phyloP scores from a whole-genome alignment of 345 rosid genomes.

The Gossypium ekmanianum region DNA sequence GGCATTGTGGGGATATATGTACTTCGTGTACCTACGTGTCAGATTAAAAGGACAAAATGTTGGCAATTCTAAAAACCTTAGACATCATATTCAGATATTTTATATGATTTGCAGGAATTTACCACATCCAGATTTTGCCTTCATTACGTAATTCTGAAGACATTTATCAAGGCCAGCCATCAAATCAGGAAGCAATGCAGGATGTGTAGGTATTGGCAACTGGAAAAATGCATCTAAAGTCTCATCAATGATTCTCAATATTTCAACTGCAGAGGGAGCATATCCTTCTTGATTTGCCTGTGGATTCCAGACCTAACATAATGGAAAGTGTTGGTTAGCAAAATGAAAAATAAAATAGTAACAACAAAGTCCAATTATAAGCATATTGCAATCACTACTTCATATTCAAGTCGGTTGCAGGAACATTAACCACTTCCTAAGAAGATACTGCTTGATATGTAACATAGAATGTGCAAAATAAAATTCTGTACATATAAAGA shows the following conservation, averaged over 20 bases:
- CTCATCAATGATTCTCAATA: constrained; percentile 74
- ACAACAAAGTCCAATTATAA: background rate
- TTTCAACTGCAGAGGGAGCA: constrained; percentile 81
- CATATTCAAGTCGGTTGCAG: constrained; percentile 3
- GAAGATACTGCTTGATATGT: background rate
- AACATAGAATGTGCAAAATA: background rate
- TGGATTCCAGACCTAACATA: constrained; percentile 65
- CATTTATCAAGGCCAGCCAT: constrained; percentile 81
- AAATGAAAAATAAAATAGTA: background rate
- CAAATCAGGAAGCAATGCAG: constrained; percentile 83
- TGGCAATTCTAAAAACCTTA: constrained; percentile 20
- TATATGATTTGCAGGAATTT: constrained; percentile 17
- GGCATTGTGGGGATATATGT: constrained; percentile 92
- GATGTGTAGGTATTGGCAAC: constrained; percentile 94
- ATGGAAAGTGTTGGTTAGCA: constrained; percentile 19
- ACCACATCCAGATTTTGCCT: constrained; percentile 96
- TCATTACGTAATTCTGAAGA: constrained; percentile 75
- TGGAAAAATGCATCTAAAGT: constrained; percentile 84
- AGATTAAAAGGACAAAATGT: constrained; percentile 22
- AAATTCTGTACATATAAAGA: background rate
- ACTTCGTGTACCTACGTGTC: constrained; percentile 58
- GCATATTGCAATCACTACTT: background rate
- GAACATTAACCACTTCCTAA: background rate
- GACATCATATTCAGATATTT: constrained; percentile 1
- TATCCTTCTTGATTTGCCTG: constrained; percentile 62